These are phyloP conservation scores for Ogataea philodendri DNA, from an alignment of 805 yeast genomes.

Conservation along the genomic window DNA sequence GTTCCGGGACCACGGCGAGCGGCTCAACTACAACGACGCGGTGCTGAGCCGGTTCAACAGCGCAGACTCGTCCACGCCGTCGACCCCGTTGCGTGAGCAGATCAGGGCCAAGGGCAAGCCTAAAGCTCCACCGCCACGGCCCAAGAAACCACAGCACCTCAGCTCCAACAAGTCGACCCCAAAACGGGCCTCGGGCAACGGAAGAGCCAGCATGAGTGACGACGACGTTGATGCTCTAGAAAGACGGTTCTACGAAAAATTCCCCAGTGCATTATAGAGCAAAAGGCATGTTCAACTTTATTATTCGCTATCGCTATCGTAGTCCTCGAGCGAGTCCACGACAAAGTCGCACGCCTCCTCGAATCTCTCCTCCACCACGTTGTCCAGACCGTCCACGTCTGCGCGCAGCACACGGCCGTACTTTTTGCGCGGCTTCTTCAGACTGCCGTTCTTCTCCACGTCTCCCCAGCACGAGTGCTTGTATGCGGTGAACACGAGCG, in stretches of 20 bases:
- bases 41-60: conserved; percentile 13
- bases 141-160: conserved; percentile 59
- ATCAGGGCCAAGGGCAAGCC: conserved; percentile 11
- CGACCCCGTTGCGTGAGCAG: conserved; percentile 8
- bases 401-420: conserved; percentile 85
- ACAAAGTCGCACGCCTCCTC: conserved; percentile 86
- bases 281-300: conserved; percentile 10
- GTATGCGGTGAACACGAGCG: conserved; percentile 74
- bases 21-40: conserved; percentile 11
- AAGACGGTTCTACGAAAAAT: conserved; percentile 52
- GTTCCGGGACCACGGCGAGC: conserved; percentile 7
- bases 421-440: conserved; percentile 80
- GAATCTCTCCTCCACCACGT: conserved; percentile 74
- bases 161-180: conserved; percentile 33
- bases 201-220: conserved; percentile 16
- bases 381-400: conserved; percentile 68
- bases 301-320: conserved; percentile 41
- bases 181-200: conserved; percentile 2
- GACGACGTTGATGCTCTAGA: conserved; percentile 59
- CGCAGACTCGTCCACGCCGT: conserved; percentile 13
- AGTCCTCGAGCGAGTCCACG: conserved; percentile 72
- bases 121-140: conserved; percentile 50
- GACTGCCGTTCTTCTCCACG: conserved; percentile 31
- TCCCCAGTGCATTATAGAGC: conserved; percentile 54
- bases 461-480: conserved; percentile 80